Percentiles rank a stretch among this genome's conserved stretches.
These are phyloP conservation scores for Pythium pectinolyticum DNA, from an alignment of 352 stramenopile genomes.

Conservation along the genomic window DNA sequence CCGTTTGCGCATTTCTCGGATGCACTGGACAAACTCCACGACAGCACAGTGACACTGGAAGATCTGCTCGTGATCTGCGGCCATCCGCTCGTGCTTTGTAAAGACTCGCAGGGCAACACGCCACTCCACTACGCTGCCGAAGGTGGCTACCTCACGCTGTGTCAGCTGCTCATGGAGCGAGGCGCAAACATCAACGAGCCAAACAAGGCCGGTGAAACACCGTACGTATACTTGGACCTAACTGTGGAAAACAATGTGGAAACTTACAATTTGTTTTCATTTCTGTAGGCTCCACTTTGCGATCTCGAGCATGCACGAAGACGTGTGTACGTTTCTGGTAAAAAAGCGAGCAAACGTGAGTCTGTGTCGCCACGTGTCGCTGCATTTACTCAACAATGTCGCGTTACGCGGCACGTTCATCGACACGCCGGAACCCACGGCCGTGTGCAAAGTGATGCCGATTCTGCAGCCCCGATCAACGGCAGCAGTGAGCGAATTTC, in stretches of 20 bases:
- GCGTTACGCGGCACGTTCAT: slow-evolving; percentile 61
- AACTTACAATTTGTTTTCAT: background rate
- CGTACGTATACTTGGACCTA: slow-evolving; percentile 61
- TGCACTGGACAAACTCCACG: slow-evolving; percentile 60
- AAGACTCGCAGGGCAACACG: slow-evolving; percentile 67
- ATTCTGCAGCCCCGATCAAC: slow-evolving; percentile 48
- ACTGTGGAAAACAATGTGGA: too few species aligned
- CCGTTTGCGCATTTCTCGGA: slow-evolving; percentile 66
- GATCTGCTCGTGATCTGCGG: slow-evolving; percentile 73
- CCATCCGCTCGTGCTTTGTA: slow-evolving; percentile 63
- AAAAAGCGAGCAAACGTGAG: slow-evolving; percentile 61
- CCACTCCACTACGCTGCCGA: slow-evolving; percentile 78
- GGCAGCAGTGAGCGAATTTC: slow-evolving; percentile 2
- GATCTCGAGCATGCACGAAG: slow-evolving; percentile 70
- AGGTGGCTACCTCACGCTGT: slow-evolving; percentile 68
- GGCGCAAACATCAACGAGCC: slow-evolving; percentile 77
- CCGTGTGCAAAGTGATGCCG: slow-evolving; percentile 61
- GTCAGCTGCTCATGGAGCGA: slow-evolving; percentile 55
- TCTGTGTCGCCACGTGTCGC: slow-evolving; percentile 56
- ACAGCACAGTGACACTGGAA: slow-evolving; percentile 50
- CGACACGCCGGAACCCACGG: slow-evolving; percentile 45
- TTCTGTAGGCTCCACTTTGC: slow-evolving; percentile 70
- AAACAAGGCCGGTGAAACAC: slow-evolving; percentile 76
- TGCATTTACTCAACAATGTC: slow-evolving; percentile 55
- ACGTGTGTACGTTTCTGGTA: slow-evolving; percentile 69